These are phyloP conservation scores for Suillus clintonianus DNA, from an alignment of 768 basidiomycete species.

Conservation along the genomic window DNA sequence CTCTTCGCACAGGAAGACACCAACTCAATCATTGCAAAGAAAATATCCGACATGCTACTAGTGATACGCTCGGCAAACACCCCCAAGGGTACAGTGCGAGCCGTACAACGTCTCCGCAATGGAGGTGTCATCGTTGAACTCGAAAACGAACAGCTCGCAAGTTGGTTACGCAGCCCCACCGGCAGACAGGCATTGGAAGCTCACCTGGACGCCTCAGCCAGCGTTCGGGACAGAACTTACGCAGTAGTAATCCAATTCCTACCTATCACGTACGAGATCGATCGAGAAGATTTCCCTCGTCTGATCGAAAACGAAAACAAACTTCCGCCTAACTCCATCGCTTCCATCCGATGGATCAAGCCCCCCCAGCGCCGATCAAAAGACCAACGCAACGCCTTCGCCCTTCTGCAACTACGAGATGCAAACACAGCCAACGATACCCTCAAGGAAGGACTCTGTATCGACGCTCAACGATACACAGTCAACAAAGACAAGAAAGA, in stretches of 20 bases:
- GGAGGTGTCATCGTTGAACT: constrained; percentile 19
- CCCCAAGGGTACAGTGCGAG: neutral
- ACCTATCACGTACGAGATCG: constrained; percentile 16
- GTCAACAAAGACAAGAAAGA: constrained; percentile 12
- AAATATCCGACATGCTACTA: neutral
- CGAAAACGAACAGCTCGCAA: constrained; percentile 8
- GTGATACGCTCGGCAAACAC: accelerated
- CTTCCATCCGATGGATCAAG: constrained; percentile 28
- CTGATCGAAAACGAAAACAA: constrained; percentile 19
- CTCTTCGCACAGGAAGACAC: neutral
- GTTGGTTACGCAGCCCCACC: constrained; percentile 15
- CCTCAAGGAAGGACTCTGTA: constrained; percentile 18
- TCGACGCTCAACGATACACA: constrained; percentile 13
- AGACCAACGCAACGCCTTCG: constrained; percentile 23
- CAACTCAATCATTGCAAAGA: neutral
- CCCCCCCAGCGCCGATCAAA: constrained; percentile 5
- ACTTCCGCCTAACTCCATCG: constrained; percentile 6
- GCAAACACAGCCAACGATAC: constrained; percentile 23
- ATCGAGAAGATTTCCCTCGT: neutral
- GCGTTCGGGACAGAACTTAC: neutral
- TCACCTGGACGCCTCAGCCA: neutral
- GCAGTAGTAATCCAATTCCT: constrained; percentile 22
- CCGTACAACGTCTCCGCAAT: neutral
- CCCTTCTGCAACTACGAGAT: constrained; percentile 20
- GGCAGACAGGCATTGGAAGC: constrained; percentile 6